A percentile compares a stretch with the other conserved stretches of the same genome.
phyloP scores from a whole-genome alignment of 331 rosid species.

The Quercus lobata region DNA sequence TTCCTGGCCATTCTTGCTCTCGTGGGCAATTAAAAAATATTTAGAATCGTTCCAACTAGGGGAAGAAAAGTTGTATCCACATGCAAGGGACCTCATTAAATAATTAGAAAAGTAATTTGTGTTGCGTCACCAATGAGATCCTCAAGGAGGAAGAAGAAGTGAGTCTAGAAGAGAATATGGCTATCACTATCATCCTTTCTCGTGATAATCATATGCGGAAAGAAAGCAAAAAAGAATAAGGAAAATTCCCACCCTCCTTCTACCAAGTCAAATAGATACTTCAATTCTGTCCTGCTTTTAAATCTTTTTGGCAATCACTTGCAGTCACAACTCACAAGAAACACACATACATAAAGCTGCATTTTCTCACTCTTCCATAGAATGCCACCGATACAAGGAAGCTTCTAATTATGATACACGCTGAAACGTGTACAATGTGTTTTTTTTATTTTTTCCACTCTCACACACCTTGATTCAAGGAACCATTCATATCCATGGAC shows the following conservation, averaged over 20 bases:
- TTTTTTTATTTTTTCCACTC: neutral
- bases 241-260: neutral
- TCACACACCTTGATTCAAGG: neutral
- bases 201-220: neutral
- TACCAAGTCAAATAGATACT: neutral
- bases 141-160: neutral
- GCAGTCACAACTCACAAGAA: constrained; percentile 3
- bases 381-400: neutral
- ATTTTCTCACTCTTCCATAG: neutral
- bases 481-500: no score
- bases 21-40: neutral
- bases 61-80: neutral
- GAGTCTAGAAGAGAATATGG: neutral
- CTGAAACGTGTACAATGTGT: neutral
- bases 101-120: neutral
- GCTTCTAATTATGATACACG: neutral
- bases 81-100: no score
- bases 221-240: neutral
- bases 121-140: neutral
- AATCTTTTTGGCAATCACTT: neutral
- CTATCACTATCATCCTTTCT: neutral
- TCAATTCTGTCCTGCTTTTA: neutral
- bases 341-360: neutral
- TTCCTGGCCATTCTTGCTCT: neutral
- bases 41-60: neutral